Evolutionary conservation across 192 early-diverging fungal species (phyloP).

Genomic region (Umbelopsis sp.): DNA sequence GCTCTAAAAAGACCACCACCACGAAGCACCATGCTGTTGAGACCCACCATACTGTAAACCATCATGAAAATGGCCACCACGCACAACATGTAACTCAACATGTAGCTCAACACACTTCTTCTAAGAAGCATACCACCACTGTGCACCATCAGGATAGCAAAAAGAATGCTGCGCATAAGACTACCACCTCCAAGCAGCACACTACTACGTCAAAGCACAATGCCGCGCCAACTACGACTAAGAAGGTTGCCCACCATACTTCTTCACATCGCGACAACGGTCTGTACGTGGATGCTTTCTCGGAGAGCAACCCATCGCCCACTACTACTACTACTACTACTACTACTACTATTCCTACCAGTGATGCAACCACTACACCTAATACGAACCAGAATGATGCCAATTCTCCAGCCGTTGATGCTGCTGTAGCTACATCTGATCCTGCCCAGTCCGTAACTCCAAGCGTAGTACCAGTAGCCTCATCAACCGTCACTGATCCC

Average conservation of each 20-base stretch:
- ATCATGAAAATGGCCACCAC: neutral
- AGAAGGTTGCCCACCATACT: neutral
- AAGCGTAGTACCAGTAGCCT: neutral
- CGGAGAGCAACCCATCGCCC: neutral
- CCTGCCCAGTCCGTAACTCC: neutral
- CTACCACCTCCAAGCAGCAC: slow-evolving; percentile 2
- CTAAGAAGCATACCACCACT: neutral
- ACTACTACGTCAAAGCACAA: neutral
- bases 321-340: neutral
- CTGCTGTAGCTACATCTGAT: neutral
- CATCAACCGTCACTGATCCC: neutral
- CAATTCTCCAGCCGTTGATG: neutral
- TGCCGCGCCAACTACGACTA: neutral
- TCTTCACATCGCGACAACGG: neutral
- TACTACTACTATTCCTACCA: neutral
- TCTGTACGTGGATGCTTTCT: neutral
- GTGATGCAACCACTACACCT: neutral
- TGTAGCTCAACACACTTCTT: neutral
- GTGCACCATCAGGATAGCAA: neutral
- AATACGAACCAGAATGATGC: neutral
- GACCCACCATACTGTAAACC: neutral
- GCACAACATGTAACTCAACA: neutral
- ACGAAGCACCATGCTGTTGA: neutral
- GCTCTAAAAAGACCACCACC: neutral
- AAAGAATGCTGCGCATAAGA: neutral